Conservation (phyloP, 352 stramenopile genomes). For the Ophiocytium majus region DNA sequence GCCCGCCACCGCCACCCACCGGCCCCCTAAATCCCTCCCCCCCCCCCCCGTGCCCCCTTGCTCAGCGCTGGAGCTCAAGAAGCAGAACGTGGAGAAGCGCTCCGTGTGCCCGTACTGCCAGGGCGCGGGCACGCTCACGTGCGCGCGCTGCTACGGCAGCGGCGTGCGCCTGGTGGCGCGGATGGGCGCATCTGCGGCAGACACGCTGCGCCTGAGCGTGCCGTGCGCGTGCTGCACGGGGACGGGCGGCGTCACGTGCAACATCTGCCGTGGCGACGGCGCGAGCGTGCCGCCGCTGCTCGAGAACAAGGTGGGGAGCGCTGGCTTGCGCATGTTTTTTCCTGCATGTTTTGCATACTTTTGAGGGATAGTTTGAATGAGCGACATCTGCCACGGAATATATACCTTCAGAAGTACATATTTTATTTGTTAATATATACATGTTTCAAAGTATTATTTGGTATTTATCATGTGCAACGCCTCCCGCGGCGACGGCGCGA, state of each 20-base stretch:
- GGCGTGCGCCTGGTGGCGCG: background rate
- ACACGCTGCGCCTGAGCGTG: background rate
- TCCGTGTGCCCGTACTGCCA: slow-evolving; percentile 18
- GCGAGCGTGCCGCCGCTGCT: slow-evolving; percentile 17
- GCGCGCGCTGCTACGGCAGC: slow-evolving; percentile 7
- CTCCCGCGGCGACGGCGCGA: slow-evolving; percentile 9
- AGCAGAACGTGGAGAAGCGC: slow-evolving; percentile 15
- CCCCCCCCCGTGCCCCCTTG: background rate
- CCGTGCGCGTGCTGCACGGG: background rate
- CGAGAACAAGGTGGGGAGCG: background rate
- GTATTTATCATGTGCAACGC: slow-evolving; percentile 1
- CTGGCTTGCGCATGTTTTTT: too few species aligned
- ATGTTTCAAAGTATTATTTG: too few species aligned
- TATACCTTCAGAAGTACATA: too few species aligned
- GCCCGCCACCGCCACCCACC: too few species aligned
- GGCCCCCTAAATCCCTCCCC: too few species aligned
- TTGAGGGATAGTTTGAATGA: too few species aligned
- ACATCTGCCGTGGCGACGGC: slow-evolving; percentile 16
- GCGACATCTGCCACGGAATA: too few species aligned
- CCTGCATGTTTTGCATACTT: too few species aligned
- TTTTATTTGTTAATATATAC: too few species aligned
- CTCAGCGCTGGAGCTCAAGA: slow-evolving; percentile 13
- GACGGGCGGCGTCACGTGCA: slow-evolving; percentile 1
- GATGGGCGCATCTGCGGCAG: background rate
- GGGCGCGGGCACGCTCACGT: slow-evolving; percentile 14